Percentiles rank a stretch among this genome's conserved stretches.
Evolutionary conservation across 31 red algal species (phyloP).

Genomic region (Porphyra umbilicalis): DNA sequence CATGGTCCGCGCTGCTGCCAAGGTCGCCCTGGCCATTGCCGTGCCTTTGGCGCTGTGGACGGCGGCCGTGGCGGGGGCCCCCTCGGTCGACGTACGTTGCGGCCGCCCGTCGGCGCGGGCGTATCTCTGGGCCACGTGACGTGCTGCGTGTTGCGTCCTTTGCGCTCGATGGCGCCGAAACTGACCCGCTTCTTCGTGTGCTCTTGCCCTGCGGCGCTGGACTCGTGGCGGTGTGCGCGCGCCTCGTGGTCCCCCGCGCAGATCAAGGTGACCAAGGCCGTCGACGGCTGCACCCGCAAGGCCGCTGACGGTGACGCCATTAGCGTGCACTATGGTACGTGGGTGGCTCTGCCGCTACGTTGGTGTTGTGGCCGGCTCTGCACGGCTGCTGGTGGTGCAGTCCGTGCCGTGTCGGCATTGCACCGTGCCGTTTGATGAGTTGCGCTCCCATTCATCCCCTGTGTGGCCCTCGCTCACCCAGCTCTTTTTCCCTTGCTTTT

Average conservation of each 20-base stretch:
- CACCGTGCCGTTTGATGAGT: too few relatives aligned
- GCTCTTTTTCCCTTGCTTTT: too few relatives aligned
- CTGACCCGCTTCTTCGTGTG: too few relatives aligned
- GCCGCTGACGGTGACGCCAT: not conserved
- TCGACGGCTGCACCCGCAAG: not conserved
- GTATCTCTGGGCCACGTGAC: too few relatives aligned
- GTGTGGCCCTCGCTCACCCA: too few relatives aligned
- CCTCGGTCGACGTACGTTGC: not conserved
- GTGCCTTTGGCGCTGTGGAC: not conserved
- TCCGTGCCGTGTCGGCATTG: too few relatives aligned
- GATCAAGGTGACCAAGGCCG: not conserved
- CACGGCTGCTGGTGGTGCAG: too few relatives aligned
- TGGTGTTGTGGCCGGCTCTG: not conserved
- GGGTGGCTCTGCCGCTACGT: not conserved
- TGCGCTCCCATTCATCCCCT: too few relatives aligned
- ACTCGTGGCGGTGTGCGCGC: too few relatives aligned
- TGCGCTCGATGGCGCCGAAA: too few relatives aligned
- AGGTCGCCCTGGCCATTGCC: not conserved
- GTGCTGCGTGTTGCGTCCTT: too few relatives aligned
- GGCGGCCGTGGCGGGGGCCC: not conserved
- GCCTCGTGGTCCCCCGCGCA: not conserved
- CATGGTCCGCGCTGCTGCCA: not conserved
- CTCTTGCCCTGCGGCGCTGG: too few relatives aligned
- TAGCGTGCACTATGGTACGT: not conserved
- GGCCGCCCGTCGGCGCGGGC: not conserved